Conservation (phyloP, 1,139 yeast species). For the Yamadazyma atmosphaerica region DNA sequence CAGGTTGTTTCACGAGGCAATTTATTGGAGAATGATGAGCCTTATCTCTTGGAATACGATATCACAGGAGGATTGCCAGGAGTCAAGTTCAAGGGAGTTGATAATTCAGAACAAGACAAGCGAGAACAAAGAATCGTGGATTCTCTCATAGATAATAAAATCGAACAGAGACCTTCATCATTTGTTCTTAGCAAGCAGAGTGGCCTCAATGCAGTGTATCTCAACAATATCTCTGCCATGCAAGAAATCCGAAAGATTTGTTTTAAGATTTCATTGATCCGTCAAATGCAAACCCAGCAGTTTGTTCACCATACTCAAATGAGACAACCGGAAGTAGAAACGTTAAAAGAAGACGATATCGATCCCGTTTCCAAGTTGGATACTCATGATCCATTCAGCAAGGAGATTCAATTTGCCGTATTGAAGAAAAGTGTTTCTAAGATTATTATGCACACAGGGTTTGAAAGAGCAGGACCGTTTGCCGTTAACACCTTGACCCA, state of each 20-base stretch:
- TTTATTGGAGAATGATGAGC: constrained; percentile 60
- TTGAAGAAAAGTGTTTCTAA: constrained; percentile 73
- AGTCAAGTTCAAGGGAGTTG: constrained; percentile 51
- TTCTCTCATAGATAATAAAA: constrained; percentile 22
- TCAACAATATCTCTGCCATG: constrained; percentile 71
- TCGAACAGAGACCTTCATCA: constrained; percentile 28
- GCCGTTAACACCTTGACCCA: constrained; percentile 84
- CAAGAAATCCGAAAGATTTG: constrained; percentile 88
- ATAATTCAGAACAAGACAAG: constrained; percentile 45
- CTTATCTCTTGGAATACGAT: constrained; percentile 81
- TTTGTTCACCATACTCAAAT: constrained; percentile 73
- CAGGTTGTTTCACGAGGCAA: constrained; percentile 44
- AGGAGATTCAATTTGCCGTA: constrained; percentile 62
- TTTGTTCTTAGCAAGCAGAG: constrained; percentile 39
- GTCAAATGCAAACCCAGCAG: constrained; percentile 88
- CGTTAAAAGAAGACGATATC: constrained; percentile 66
- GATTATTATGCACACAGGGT: constrained; percentile 90
- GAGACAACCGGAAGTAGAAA: constrained; percentile 66
- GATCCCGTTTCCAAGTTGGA: constrained; percentile 78
- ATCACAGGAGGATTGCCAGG: constrained; percentile 80
- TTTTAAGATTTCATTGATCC: constrained; percentile 81
- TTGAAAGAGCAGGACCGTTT: constrained; percentile 75
- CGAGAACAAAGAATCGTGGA: constrained; percentile 53
- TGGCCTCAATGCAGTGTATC: constrained; percentile 64
- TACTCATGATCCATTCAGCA: constrained; percentile 59